Percentiles rank a stretch among this genome's conserved stretches.
Conservation (phyloP, 352 stramenopile genomes). For the Globisporangium cederbergense region DNA sequence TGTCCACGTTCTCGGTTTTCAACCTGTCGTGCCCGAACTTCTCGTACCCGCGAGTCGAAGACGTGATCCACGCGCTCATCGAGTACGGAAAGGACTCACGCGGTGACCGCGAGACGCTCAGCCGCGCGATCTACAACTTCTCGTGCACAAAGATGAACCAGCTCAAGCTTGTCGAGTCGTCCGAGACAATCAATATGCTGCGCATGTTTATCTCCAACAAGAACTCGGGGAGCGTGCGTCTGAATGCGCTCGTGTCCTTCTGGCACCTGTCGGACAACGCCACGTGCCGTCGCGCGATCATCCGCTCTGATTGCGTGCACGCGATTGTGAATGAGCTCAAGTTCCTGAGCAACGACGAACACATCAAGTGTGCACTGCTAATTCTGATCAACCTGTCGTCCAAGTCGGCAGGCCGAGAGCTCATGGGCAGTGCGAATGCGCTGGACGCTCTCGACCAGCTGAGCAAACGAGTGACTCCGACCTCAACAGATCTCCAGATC, state of each 20-base stretch:
- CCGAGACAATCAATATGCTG: slow-evolving; percentile 40
- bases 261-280: slow-evolving; percentile 56
- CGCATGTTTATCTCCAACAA: slow-evolving; percentile 25
- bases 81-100: slow-evolving; percentile 41
- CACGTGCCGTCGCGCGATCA: slow-evolving; percentile 42
- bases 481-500: slow-evolving; percentile 15
- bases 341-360: slow-evolving; percentile 24
- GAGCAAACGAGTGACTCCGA: slow-evolving; percentile 12
- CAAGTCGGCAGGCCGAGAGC: slow-evolving; percentile 25
- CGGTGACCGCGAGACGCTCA: slow-evolving; percentile 43
- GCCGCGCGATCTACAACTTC: slow-evolving; percentile 65
- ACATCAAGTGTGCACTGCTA: slow-evolving; percentile 39
- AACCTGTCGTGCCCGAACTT: slow-evolving; percentile 67
- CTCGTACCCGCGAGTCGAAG: slow-evolving; percentile 63
- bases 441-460: slow-evolving; percentile 41
- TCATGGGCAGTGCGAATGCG: slow-evolving; percentile 33
- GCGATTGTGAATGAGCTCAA: slow-evolving; percentile 44
- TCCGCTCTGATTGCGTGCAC: slow-evolving; percentile 40
- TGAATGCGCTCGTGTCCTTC: slow-evolving; percentile 29
- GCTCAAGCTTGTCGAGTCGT: slow-evolving; percentile 51
- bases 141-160: slow-evolving; percentile 62
- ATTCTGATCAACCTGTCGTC: slow-evolving; percentile 31
- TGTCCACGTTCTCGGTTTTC: slow-evolving; percentile 54
- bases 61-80: slow-evolving; percentile 56
- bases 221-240: slow-evolving; percentile 27